Base-by-base conservation (phyloP, 2,329 filamentous ascomycete genomes). In the Fragosphaeria purpurea region DNA sequence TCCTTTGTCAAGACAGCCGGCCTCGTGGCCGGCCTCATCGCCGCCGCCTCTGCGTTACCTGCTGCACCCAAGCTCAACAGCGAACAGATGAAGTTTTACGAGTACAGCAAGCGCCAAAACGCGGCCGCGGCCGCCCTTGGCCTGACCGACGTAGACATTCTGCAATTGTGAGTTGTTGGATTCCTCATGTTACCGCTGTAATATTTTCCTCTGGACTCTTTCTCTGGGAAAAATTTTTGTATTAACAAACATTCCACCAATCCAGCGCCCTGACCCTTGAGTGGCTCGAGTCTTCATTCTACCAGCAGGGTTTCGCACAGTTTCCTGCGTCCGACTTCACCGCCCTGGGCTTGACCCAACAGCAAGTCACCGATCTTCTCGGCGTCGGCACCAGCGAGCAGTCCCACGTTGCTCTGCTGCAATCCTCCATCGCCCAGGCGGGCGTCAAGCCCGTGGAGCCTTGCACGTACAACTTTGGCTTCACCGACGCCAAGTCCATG, bases 271-370 rank as follows among this genome's bases (percentile, higher is more conserved):
- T 87, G 50, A 87, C 84, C 6, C 73, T 87, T 44, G 85, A 89
- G 67, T 82, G 85, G 67, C 82, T 88, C 60, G 85, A 88, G 69
- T 74, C 80, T 31, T 72, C 75, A 50, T 88, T 87, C 67, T 88
- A 89, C 73, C 73, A 77, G 58, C 74, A 85, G 62, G 84, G 83
- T 39, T 85, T 88, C 62, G 72, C 73, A 55, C 75, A 79, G 64
- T 86, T 88, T 68, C 72, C 78, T 32, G 73, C 77, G 41, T 64
- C 73, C 34, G 79, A 86, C 60, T 88, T 89, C 67, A 62, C 69
- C 31, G 78, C 79, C 39, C 71, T 83, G 11, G 82, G 82, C 53
- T 72, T 85, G 53, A 71, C 64, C 51, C 65, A 72, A 41, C 61
- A 62, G 41, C 72, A 83, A 56, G 72, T 84, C 57, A 68, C 70